Evolutionary conservation across 164 flowering plant species (phyloP), one percentile per base, ranked within the genome.

Genomic region (Vitis amurensis): DNA sequence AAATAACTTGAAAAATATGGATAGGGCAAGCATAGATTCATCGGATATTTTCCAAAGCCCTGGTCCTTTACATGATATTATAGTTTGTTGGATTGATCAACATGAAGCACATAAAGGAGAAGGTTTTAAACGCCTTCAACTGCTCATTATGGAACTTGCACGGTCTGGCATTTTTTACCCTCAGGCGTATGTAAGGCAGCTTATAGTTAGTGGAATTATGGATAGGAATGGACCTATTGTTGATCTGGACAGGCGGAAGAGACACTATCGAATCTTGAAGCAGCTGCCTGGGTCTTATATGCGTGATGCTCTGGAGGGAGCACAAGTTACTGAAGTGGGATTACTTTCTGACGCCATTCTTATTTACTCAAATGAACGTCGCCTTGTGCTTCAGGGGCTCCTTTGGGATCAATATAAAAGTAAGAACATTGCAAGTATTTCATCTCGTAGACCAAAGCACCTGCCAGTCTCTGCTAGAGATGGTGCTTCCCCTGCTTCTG

Each of bases 31-130:
- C 19, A 67, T 62, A 13, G 80, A 68, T n/a, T 17, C 75, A 27
- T 73, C 76, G 11, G 85, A 85, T 75, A 47, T 84, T 56, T 88
- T 88, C 73, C 85, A 85, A 66, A 89, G 96, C 70, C 97, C 98
- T 13, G 88, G 97, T 47, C 90, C 94, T 14, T 76, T 96, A 71
- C 99, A 96, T 80, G 99, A 96, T 74, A 84, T 91, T 55, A 65
- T 94, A 8, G 98, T 96, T 9, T 96, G 98, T 75, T 96, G 98
- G 98, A 85, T 96, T 64, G 99, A 96, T 85, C 99, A 91, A 67
- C 99, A 93, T 81, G 93, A 88, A 62, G 83, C 74, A 51, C 80
- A 81, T 30, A 87, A 79, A 70, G 81, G 92, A 59, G 94, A 87
- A 80, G 94, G 97, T 64, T 77, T 78, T 52, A 84, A 89, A 80